Evolutionary conservation across 306 rosid genomes (phyloP).

Genomic region (Comarum palustre): DNA sequence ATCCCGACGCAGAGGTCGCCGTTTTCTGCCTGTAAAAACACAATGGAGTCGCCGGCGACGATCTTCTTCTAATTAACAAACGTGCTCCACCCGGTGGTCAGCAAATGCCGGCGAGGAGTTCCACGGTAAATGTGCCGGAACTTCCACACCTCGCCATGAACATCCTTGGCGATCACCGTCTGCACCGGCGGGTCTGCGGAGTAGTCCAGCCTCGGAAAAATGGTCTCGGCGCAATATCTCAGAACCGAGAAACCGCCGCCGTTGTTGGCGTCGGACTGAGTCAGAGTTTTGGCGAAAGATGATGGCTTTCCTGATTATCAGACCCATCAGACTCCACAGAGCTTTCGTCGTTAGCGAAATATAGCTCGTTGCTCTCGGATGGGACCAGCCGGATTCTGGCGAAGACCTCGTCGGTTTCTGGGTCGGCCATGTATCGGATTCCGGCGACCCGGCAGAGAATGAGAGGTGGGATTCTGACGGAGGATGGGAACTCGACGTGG

Average conservation of each 20-base stretch:
- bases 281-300: slow-evolving; percentile 85
- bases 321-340: slow-evolving; percentile 27
- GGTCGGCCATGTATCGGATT: slow-evolving; percentile 78
- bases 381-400: slow-evolving; percentile 55
- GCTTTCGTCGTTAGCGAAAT: slow-evolving; percentile 31
- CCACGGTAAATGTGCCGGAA: slow-evolving; percentile 92
- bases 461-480: slow-evolving; percentile 54
- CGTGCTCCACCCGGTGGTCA: slow-evolving; percentile 95
- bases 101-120: slow-evolving; percentile 85
- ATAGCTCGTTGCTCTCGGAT: slow-evolving; percentile 40
- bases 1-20: slow-evolving; percentile 84
- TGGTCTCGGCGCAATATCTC: slow-evolving; percentile 90
- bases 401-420: slow-evolving; percentile 82
- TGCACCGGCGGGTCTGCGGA: slow-evolving; percentile 96
- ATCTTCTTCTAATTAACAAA: slow-evolving; percentile 96
- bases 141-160: slow-evolving; percentile 93
- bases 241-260: slow-evolving; percentile 99
- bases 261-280: slow-evolving; percentile 95
- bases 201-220: slow-evolving; percentile 83
- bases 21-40: slow-evolving; percentile 68
- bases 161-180: slow-evolving; percentile 80
- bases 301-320: slow-evolving; percentile 63
- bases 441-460: slow-evolving; percentile 65
- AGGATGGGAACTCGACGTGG: slow-evolving; percentile 48
- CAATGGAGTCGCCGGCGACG: slow-evolving; percentile 93